Conservation (phyloP, 2,329 filamentous ascomycete genomes). For the Colletotrichum destructivum region DNA sequence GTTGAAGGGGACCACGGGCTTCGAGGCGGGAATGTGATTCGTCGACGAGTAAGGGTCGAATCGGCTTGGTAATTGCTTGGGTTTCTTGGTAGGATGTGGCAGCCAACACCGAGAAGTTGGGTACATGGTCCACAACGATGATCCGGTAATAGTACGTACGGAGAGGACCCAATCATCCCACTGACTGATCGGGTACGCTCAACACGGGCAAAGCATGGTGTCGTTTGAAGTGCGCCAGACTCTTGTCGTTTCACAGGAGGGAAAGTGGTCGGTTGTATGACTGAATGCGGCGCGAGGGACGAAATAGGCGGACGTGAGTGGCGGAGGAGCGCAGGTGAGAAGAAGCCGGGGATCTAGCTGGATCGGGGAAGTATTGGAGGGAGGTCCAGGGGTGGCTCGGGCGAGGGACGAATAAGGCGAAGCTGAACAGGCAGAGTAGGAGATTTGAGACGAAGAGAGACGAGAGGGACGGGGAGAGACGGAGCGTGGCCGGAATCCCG, state of each 20-base stretch:
- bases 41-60: not conserved
- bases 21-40: constrained; percentile 11
- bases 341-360: constrained; percentile 19
- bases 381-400: not conserved
- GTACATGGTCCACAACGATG: not conserved
- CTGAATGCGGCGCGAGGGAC: not conserved
- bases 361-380: constrained; percentile 17
- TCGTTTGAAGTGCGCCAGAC: not conserved
- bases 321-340: not conserved
- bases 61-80: constrained; percentile 37
- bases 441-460: not conserved
- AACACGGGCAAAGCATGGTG: not conserved
- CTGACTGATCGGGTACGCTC: not conserved
- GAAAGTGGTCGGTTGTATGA: not conserved
- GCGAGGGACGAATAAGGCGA: not conserved
- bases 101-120: constrained; percentile 19
- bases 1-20: constrained; percentile 21
- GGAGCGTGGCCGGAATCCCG: constrained; percentile 1
- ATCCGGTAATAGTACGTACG: not conserved
- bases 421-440: not conserved
- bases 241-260: not conserved
- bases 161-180: not conserved
- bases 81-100: constrained; percentile 30
- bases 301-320: not conserved
- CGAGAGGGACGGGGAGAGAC: not conserved